Evolutionary conservation across 2,329 filamentous ascomycete genomes (phyloP).

Genomic region (Penicillium sp.): DNA sequence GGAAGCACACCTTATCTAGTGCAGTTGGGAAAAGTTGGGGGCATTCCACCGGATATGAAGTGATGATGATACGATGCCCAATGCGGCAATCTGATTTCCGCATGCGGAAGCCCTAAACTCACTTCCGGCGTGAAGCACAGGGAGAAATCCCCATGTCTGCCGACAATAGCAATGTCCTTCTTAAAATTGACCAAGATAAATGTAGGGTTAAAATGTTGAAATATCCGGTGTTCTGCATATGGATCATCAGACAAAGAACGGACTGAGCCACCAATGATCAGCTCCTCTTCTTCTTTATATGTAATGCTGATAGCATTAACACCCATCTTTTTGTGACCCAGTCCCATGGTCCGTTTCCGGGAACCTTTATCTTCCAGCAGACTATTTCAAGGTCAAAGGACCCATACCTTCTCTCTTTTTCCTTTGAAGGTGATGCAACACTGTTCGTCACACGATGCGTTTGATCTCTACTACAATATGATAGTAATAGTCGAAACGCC

Average conservation of each 20-base stretch:
- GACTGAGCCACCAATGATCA: conserved; percentile 14
- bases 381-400: conserved; percentile 35
- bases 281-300: conserved; percentile 17
- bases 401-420: conserved; percentile 16
- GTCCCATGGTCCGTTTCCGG: conserved; percentile 35
- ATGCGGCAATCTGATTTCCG: conserved; percentile 29
- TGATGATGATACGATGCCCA: conserved; percentile 25
- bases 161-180: conserved; percentile 10
- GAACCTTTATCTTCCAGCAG: conserved; percentile 20
- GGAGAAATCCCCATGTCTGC: conserved; percentile 4
- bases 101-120: conserved; percentile 27
- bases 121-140: conserved; percentile 16
- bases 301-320: conserved; percentile 36
- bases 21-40: neutral
- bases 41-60: conserved; percentile 17
- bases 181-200: neutral
- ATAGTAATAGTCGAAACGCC: conserved; percentile 21
- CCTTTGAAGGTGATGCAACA: conserved; percentile 7
- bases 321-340: conserved; percentile 28
- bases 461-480: conserved; percentile 26
- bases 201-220: conserved; percentile 3
- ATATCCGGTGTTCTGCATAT: conserved; percentile 16
- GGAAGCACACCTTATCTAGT: neutral
- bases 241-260: conserved; percentile 25
- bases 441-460: conserved; percentile 30